These are phyloP conservation scores for Colletotrichum melonis DNA, from an alignment of 2,329 filamentous ascomycete species.

Conservation along the genomic window DNA sequence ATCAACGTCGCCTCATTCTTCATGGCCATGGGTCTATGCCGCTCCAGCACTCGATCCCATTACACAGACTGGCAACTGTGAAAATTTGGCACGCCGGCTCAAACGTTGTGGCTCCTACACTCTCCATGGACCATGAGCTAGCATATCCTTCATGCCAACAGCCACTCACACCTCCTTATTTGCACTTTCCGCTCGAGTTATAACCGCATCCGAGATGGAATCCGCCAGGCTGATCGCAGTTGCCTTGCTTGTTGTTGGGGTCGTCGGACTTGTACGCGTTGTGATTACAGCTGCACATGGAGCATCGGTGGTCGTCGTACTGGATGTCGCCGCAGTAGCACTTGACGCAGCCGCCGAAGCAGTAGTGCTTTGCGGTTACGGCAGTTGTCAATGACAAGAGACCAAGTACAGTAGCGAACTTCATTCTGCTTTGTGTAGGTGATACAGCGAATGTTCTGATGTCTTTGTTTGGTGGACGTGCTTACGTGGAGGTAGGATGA, in stretches of 20 bases:
- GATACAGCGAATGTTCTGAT: too few species aligned
- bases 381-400: background rate
- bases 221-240: background rate
- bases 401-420: background rate
- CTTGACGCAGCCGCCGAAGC: background rate
- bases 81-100: background rate
- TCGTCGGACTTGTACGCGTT: background rate
- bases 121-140: background rate
- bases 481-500: too few species aligned
- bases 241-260: background rate
- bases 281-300: background rate
- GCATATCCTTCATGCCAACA: background rate
- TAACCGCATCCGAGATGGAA: background rate
- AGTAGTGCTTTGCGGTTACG: background rate
- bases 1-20: background rate
- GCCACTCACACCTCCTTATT: too few species aligned
- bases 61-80: too few species aligned
- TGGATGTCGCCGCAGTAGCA: background rate
- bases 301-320: background rate
- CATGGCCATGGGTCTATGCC: too few species aligned
- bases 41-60: background rate
- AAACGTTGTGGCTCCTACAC: too few species aligned
- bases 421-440: background rate
- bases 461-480: too few species aligned
- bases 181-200: background rate